These are phyloP conservation scores for Corchorus olitorius DNA, from an alignment of 345 rosid species.

Conservation along the genomic window DNA sequence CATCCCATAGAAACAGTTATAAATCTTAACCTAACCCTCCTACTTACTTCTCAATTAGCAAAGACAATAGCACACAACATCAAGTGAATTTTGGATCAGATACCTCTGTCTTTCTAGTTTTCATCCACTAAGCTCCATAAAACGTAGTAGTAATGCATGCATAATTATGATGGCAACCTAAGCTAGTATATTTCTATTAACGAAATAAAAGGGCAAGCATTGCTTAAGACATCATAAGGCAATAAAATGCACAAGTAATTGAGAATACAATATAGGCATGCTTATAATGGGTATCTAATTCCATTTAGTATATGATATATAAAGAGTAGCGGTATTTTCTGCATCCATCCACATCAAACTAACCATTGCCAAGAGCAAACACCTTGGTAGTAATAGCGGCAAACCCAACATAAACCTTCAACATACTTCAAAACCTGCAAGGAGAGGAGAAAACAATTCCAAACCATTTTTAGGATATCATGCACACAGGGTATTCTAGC, in stretches of 20 bases:
- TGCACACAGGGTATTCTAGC: background rate
- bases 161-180: background rate
- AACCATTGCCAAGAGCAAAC: slow-evolving; percentile 98
- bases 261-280: background rate
- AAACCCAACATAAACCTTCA: slow-evolving; percentile 98
- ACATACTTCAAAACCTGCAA: slow-evolving; percentile 87
- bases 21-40: background rate
- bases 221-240: background rate
- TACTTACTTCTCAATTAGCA: background rate
- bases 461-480: background rate
- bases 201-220: slow-evolving; percentile 6
- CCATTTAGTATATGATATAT: slow-evolving; percentile 1
- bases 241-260: background rate
- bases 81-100: background rate
- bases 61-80: background rate
- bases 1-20: background rate
- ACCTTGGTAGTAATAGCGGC: slow-evolving; percentile 94
- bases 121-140: background rate
- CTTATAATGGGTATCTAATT: background rate
- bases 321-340: background rate
- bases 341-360: slow-evolving; percentile 35
- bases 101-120: background rate
- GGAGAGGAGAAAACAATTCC: slow-evolving; percentile 18
- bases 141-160: background rate
- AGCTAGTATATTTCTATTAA: background rate